Conservation (phyloP, 1,284 basidiomycete species). For the Irpex sp. region DNA sequence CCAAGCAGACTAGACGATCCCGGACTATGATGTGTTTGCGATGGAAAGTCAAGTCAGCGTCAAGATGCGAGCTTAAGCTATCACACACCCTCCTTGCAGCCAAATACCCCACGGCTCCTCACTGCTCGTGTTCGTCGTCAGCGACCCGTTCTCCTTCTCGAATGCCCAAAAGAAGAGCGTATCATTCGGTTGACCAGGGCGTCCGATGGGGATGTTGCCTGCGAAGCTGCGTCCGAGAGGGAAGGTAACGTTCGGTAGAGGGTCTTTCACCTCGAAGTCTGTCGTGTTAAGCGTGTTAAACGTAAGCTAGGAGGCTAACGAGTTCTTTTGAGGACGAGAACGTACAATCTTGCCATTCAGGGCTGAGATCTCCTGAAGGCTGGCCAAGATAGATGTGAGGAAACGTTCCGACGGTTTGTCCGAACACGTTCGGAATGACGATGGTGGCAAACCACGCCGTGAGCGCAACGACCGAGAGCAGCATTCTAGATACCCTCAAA, state of each 20-base stretch:
- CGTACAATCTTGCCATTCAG: slow-evolving; percentile 61
- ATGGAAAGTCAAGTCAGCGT: not conserved
- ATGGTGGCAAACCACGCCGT: not conserved
- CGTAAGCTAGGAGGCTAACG: too few relatives aligned
- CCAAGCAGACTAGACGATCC: slow-evolving; percentile 67
- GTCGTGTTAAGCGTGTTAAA: not conserved
- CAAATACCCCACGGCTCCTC: slow-evolving; percentile 66
- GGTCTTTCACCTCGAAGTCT: slow-evolving; percentile 24
- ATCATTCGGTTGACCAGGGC: slow-evolving; percentile 49
- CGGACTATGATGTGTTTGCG: slow-evolving; percentile 27
- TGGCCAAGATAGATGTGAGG: slow-evolving; percentile 41
- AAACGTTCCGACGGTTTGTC: slow-evolving; percentile 12
- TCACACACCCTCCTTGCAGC: slow-evolving; percentile 54
- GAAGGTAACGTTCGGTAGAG: slow-evolving; percentile 64
- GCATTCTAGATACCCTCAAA: too few relatives aligned
- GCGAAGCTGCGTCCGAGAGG: slow-evolving; percentile 51
- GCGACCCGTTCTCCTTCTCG: slow-evolving; percentile 55
- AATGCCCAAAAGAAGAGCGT: slow-evolving; percentile 72
- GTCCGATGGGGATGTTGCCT: slow-evolving; percentile 61
- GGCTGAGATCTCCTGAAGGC: slow-evolving; percentile 45
- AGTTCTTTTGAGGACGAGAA: slow-evolving; percentile 1
- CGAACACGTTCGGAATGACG: not conserved
- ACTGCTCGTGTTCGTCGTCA: slow-evolving; percentile 35
- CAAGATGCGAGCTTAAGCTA: not conserved
- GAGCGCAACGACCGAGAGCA: not conserved